Evolutionary conservation across 75 land plant species (phyloP), one percentile per base, ranked within the genome.

Genomic region (Pinus taeda): DNA sequence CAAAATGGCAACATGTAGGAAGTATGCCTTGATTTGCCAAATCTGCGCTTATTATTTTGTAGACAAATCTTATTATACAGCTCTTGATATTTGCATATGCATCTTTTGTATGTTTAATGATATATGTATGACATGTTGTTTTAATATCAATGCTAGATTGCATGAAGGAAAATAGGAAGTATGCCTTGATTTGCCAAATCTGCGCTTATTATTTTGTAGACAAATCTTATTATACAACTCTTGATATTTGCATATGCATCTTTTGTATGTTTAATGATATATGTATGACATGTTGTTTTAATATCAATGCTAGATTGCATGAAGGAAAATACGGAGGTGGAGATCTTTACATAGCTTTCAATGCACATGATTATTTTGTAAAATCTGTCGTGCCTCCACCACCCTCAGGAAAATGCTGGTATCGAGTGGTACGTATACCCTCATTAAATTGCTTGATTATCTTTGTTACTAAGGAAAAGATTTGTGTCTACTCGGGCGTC

Each of bases 261-360:
- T 42, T 17, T 17, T 17, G 12, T 69, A 37, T 39, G 71, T 18
- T 39, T 20, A 18, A 5, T 20, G 0, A 21, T 21, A 15, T 65
- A 11, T 39, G 18, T 60, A 33, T 60, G 26, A 20, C n/a, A 76
- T 29, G 75, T 64, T 59, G 29, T 76, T 63, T 39, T 18, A 7
- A 15, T 60, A 33, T 64, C 22, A 12, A 36, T 76, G 21, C 11
- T 67, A 76, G 77, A 39, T 76, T 76, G 33, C 74, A 73, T 7
- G 74, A 75, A 75, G 74, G 74, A 66, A 77, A 55, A 75, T 77
- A 70, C 21, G 67, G 33, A 75, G 89, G 90, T 33, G 90, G 87
- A 56, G 98, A 97, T 73, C 75, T 94, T 24, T 94, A 90, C 75
- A 64, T 89, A 75, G 99, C 98, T 57, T 97, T 97, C 82, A 97